Evolutionary conservation across 352 stramenopile genomes (phyloP).

Genomic region (Globisporangium mamillatum): DNA sequence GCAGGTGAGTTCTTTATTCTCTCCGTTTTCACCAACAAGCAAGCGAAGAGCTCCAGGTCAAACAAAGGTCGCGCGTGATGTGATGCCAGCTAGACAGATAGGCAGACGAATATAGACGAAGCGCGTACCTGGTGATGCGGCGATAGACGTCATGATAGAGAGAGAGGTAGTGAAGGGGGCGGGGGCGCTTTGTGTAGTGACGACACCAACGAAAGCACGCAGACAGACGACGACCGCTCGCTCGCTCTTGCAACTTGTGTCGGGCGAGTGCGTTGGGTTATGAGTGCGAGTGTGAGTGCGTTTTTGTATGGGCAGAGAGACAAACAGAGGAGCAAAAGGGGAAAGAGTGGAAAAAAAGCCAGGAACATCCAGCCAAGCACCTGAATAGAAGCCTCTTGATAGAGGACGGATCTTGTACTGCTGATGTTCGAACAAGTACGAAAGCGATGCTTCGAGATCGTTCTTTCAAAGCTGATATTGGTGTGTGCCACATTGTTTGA

Average conservation of each 20-base stretch:
- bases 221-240: not conserved
- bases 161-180: not conserved
- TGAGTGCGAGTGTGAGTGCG: not conserved
- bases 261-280: not conserved
- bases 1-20: slow-evolving; percentile 16
- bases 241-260: not conserved
- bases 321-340: not conserved
- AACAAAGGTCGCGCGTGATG: not conserved
- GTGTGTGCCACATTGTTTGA: not conserved
- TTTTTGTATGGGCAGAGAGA: not conserved
- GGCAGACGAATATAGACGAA: not conserved
- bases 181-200: not conserved
- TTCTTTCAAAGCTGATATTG: not conserved
- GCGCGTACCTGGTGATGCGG: slow-evolving; percentile 49
- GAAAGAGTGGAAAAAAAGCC: slow-evolving; percentile 3
- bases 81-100: not conserved
- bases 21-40: too few relatives aligned
- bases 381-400: not conserved
- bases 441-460: not conserved
- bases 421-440: not conserved
- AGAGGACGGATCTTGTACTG: not conserved
- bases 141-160: slow-evolving; percentile 59
- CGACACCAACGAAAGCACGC: not conserved
- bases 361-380: not conserved
- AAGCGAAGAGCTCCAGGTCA: not conserved